Evolutionary conservation across 2,329 filamentous ascomycete species (phyloP).

Genomic region (Scedosporium aurantiacum): DNA sequence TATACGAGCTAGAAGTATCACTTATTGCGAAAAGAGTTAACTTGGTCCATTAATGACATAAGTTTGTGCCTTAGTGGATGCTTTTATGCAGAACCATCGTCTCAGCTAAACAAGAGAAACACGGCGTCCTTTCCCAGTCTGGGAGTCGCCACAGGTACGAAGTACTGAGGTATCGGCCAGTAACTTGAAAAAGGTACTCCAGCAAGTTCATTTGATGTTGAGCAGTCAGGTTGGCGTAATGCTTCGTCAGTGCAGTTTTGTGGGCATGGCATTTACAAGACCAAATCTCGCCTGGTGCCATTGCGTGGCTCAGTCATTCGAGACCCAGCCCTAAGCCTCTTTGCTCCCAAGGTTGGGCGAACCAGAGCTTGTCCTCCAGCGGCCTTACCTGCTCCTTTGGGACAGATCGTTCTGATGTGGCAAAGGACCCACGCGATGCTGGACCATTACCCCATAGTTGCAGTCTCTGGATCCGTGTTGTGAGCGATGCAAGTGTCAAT

Average conservation of each 20-base stretch:
- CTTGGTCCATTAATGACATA: not conserved
- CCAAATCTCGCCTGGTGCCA: not conserved
- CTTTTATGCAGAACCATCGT: slow-evolving; percentile 5
- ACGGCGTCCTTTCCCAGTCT: not conserved
- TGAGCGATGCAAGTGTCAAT: not conserved
- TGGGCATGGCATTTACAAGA: not conserved
- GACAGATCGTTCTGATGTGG: not conserved
- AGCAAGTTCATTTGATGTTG: not conserved
- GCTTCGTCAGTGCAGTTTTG: not conserved
- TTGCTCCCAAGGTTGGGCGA: not conserved
- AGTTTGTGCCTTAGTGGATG: not conserved
- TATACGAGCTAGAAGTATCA: too few relatives aligned
- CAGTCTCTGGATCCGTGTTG: not conserved
- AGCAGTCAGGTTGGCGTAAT: not conserved
- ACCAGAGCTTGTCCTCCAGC: not conserved
- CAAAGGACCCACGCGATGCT: not conserved
- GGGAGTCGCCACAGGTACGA: not conserved
- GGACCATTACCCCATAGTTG: not conserved
- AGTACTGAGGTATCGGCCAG: not conserved
- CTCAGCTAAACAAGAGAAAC: slow-evolving; percentile 1
- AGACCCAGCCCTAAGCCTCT: not conserved
- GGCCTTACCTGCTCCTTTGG: not conserved
- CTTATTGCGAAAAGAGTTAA: too few relatives aligned
- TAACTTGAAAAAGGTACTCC: not conserved
- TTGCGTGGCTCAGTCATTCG: not conserved